phyloP scores from a whole-genome alignment of 1,284 basidiomycete species.

The Malassezia restricta region DNA sequence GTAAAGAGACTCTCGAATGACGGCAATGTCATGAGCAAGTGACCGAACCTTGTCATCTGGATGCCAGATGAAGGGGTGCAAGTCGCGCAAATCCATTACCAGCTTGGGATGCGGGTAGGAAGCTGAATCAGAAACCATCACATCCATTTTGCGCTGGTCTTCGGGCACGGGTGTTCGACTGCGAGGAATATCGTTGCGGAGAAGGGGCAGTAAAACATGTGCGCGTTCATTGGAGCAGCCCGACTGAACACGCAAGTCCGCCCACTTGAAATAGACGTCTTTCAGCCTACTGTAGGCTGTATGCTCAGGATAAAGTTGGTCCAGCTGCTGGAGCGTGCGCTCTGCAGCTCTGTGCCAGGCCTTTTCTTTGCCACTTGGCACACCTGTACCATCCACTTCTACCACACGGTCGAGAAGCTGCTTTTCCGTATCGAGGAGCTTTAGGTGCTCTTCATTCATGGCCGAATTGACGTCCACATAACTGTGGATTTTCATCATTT shows the following conservation, averaged over 20 bases:
- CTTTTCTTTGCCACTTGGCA: neutral
- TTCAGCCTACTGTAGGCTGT: neutral
- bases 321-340: neutral
- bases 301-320: neutral
- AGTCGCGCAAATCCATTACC: constrained; percentile 23
- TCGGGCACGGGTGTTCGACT: constrained; percentile 4
- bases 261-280: neutral
- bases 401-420: constrained; percentile 32
- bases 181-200: neutral
- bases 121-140: neutral
- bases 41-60: constrained; percentile 57
- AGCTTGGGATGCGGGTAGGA: neutral
- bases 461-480: constrained; percentile 82
- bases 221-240: constrained; percentile 6
- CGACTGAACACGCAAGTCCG: neutral
- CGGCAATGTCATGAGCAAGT: constrained; percentile 64
- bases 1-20: constrained; percentile 64
- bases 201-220: neutral
- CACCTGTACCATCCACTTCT: neutral
- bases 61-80: constrained; percentile 61
- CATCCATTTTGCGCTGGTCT: neutral
- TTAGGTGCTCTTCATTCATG: constrained; percentile 51
- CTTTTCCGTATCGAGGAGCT: constrained; percentile 21
- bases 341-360: neutral
- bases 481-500: constrained; percentile 95